Conservation (phyloP, 1,284 basidiomycete genomes). For the Trichosporon asahii region DNA sequence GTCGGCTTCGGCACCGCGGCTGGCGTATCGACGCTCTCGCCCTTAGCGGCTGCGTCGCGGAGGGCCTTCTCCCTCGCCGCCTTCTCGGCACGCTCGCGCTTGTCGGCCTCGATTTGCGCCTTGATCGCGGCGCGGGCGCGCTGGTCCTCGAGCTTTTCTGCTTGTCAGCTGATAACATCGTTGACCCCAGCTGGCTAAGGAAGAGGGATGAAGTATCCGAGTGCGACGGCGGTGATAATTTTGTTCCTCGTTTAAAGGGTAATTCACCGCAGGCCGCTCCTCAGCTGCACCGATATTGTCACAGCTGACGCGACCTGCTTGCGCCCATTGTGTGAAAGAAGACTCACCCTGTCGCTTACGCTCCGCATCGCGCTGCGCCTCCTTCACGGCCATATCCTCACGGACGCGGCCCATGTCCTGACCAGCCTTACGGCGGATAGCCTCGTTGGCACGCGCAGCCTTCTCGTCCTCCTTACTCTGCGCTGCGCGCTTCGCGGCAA, state of each 20-base stretch:
- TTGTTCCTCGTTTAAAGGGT: no score
- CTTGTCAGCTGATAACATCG: conserved; percentile 13
- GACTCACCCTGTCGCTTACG: conserved; percentile 68
- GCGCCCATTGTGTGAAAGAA: no score
- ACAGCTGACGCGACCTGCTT: no score
- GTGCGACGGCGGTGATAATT: no score
- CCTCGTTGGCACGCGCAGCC: conserved; percentile 72
- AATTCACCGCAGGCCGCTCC: no score
- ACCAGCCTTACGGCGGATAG: conserved; percentile 73
- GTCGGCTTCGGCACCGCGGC: conserved; percentile 29
- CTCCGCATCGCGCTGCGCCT: conserved; percentile 73
- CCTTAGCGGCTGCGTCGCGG: conserved; percentile 62
- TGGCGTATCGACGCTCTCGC: conserved; percentile 50
- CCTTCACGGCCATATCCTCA: conserved; percentile 74
- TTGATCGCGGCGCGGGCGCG: conserved; percentile 78
- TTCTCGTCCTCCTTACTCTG: conserved; percentile 69
- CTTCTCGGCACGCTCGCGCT: conserved; percentile 79
- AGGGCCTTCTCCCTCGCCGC: conserved; percentile 81
- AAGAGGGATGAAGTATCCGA: no score
- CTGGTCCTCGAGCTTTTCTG: conserved; percentile 81
- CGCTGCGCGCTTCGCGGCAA: conserved; percentile 65
- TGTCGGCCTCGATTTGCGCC: conserved; percentile 91
- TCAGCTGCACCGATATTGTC: no score
- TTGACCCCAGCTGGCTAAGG: no score
- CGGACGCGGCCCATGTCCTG: conserved; percentile 72